Evolutionary conservation across 805 yeast species (phyloP).

Genomic region (Suhomyces kilbournensis): DNA sequence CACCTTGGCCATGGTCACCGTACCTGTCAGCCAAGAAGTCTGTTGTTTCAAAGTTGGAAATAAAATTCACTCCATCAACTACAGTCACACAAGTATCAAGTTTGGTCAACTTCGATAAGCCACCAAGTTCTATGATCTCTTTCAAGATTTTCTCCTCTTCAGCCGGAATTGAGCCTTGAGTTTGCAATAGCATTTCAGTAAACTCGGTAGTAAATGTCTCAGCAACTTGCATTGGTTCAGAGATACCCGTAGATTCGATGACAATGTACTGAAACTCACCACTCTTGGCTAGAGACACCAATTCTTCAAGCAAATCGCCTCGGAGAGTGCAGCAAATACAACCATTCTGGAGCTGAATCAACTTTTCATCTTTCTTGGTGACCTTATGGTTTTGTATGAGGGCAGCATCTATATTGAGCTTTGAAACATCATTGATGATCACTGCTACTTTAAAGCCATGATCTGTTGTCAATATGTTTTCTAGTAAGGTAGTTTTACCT

Average conservation of each 20-base stretch:
- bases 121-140: constrained; percentile 36
- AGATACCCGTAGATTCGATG: constrained; percentile 47
- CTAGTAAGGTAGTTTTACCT: constrained; percentile 48
- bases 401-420: constrained; percentile 43
- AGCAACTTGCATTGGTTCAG: constrained; percentile 52
- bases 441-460: constrained; percentile 46
- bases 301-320: constrained; percentile 45
- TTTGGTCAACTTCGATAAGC: constrained; percentile 35
- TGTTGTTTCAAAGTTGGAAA: constrained; percentile 42
- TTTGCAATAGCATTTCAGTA: constrained; percentile 28
- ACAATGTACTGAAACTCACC: constrained; percentile 41
- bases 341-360: constrained; percentile 46
- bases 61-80: constrained; percentile 41
- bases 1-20: constrained; percentile 39
- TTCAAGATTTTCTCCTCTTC: constrained; percentile 18
- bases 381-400: constrained; percentile 38
- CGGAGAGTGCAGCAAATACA: constrained; percentile 49
- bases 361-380: constrained; percentile 39
- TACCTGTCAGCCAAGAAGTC: constrained; percentile 40
- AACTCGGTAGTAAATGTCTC: constrained; percentile 47
- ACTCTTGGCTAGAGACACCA: constrained; percentile 31
- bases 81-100: constrained; percentile 49
- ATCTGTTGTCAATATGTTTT: constrained; percentile 35
- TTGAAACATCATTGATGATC: constrained; percentile 45
- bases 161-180: constrained; percentile 16